Percentiles rank a stretch among this genome's conserved stretches.
Evolutionary conservation across 225 moss, liverwort and hornwort species (phyloP).

Genomic region (Asterella californica): DNA sequence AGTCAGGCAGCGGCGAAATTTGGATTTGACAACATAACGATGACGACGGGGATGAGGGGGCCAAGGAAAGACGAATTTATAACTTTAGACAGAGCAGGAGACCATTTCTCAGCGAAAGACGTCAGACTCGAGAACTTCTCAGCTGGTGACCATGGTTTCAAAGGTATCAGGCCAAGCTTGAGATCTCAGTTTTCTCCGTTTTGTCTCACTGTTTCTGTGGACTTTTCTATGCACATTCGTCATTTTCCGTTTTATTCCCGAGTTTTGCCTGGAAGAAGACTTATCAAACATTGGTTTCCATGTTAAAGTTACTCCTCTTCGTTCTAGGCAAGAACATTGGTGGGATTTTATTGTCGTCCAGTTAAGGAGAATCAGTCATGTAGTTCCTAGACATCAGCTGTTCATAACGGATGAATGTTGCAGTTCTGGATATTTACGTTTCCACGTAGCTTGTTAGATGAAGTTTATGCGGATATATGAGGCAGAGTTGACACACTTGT

Average conservation of each 20-base stretch:
- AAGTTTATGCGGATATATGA: background rate
- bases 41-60: constrained; percentile 2
- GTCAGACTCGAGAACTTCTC: background rate
- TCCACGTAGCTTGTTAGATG: background rate
- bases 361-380: background rate
- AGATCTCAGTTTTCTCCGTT: background rate
- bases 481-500: background rate
- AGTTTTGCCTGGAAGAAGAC: background rate
- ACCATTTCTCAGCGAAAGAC: background rate
- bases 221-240: background rate
- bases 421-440: background rate
- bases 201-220: background rate
- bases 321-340: background rate
- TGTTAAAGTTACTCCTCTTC: background rate
- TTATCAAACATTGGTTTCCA: background rate
- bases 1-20: background rate
- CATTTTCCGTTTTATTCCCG: background rate
- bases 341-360: background rate
- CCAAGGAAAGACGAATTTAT: background rate
- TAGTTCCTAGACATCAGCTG: background rate
- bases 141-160: background rate
- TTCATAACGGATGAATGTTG: background rate
- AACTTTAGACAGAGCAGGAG: constrained; percentile 3
- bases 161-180: background rate
- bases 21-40: background rate